Evolutionary conservation across 495 filamentous ascomycete species (phyloP).

Genomic region (Hypoxylon lenormandii): DNA sequence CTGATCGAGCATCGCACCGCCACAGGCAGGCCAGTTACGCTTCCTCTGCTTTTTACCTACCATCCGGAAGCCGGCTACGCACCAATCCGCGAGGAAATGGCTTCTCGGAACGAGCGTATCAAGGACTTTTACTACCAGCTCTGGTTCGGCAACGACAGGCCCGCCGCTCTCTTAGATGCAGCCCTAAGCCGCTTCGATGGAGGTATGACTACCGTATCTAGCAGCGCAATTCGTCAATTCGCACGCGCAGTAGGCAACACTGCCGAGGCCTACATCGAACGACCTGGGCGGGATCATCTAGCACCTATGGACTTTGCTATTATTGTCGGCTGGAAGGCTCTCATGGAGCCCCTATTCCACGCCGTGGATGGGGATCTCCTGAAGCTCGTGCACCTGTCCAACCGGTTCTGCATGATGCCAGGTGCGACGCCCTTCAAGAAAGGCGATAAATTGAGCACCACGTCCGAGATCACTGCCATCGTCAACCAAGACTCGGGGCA

Average conservation of each 20-base stretch:
- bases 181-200: conserved; percentile 80
- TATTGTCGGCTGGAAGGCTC: conserved; percentile 91
- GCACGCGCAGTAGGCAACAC: conserved; percentile 91
- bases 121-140: conserved; percentile 88
- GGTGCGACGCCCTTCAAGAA: conserved; percentile 85
- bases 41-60: conserved; percentile 81
- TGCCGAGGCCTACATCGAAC: conserved; percentile 86
- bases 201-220: conserved; percentile 77
- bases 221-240: conserved; percentile 85
- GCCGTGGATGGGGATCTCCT: conserved; percentile 86
- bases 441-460: conserved; percentile 82
- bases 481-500: conserved; percentile 91
- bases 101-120: conserved; percentile 81
- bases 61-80: conserved; percentile 87
- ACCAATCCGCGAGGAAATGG: conserved; percentile 85
- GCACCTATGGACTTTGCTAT: conserved; percentile 95
- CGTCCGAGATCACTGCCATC: conserved; percentile 86
- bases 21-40: conserved; percentile 70
- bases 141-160: conserved; percentile 76
- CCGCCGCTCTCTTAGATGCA: conserved; percentile 67
- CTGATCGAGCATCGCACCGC: conserved; percentile 82
- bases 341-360: conserved; percentile 90
- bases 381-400: conserved; percentile 85
- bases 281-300: conserved; percentile 83
- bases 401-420: conserved; percentile 88